Percentiles rank a stretch among this genome's conserved stretches.
Conservation (phyloP, 805 yeast genomes). For the Starmera caribaea region DNA sequence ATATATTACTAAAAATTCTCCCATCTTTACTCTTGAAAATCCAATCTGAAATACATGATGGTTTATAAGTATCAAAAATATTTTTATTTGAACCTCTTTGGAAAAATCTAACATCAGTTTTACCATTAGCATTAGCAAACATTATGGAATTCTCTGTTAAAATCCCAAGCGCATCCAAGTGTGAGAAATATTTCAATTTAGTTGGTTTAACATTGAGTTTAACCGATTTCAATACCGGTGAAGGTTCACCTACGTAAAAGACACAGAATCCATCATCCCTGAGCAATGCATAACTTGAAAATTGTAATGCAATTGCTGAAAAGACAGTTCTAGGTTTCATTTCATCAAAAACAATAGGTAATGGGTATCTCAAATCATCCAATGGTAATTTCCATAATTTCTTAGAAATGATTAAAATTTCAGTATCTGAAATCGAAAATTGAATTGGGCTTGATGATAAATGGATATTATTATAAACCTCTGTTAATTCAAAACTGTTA, state of each 20-base stretch:
- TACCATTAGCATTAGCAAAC: conserved; percentile 9
- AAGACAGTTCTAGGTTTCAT: conserved; percentile 6
- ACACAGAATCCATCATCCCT: conserved; percentile 26
- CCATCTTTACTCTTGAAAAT: conserved; percentile 12
- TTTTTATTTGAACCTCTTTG: conserved; percentile 2
- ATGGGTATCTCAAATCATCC: conserved; percentile 3
- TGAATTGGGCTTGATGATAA: conserved; percentile 8
- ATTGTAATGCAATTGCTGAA: conserved; percentile 4
- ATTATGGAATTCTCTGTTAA: conserved; percentile 12
- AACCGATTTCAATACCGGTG: conserved; percentile 15
- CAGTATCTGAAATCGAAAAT: conserved; percentile 4
- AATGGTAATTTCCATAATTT: conserved; percentile 10
- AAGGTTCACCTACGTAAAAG: conserved; percentile 8
- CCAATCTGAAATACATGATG: conserved; percentile 26
- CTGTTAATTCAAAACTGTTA: no score
- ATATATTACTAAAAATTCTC: conserved; percentile 16
- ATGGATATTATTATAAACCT: no score
- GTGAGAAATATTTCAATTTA: conserved; percentile 17
- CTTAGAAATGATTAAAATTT: conserved; percentile 11
- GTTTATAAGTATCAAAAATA: conserved; percentile 17
- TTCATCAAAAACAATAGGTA: conserved; percentile 14
- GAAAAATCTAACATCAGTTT: conserved; percentile 4
- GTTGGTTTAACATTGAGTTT: conserved; percentile 18
- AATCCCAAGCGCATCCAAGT: conserved; percentile 13
- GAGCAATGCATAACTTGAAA: conserved; percentile 14